Base-by-base conservation (phyloP, 23 red algal genomes). In the Rhodosorus marinus region DNA sequence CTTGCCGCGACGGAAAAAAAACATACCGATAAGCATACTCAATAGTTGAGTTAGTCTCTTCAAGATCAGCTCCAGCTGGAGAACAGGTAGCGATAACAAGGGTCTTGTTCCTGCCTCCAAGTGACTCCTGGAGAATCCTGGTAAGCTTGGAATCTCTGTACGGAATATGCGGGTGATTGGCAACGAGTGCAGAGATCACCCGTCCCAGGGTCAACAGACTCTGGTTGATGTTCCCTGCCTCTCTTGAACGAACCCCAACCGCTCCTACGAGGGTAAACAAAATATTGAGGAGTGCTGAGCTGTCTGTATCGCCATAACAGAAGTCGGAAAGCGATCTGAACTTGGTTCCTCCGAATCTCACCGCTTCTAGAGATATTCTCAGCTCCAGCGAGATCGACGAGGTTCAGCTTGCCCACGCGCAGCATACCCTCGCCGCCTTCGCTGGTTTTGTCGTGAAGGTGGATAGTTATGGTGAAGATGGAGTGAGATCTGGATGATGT, bases 21-120 rank as follows among this genome's bases (percentile, higher is more conserved):
- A n/a, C n/a, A n/a, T n/a, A n/a, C n/a, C 90, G 72, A n/a, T 54
- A 33, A 54, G 59, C 59, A 5, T 49, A 64, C 6, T 64, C 49
- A 20, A 64, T 19, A 7, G 59, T 64, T 9, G 31, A 64, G 21
- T 33, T 25, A 29, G 29, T 64, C 49, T 64, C 59, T 22, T 20
- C 59, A 5, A 40, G 20, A 40, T 24, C 49, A 38, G 49, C 2
- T 1, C 21, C 59, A 24, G 22, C 49, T 7, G 59, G 59, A 24
- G 41, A 49, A 25, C 47, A 38, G 8, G 59, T 64, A 7, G 59
- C 59, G 8, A 64, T 47, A 38, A 64, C 51, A 47, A 45, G 32
- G 28, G 59, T 64, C 42, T 64, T 64, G 42, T 38, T 50, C 20
- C 49, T 33, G 21, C 59, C 59, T 22, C 59, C 59, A 22, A 64